These are phyloP conservation scores for Globisporangium okanoganense DNA, from an alignment of 352 stramenopile genomes.

Conservation along the genomic window DNA sequence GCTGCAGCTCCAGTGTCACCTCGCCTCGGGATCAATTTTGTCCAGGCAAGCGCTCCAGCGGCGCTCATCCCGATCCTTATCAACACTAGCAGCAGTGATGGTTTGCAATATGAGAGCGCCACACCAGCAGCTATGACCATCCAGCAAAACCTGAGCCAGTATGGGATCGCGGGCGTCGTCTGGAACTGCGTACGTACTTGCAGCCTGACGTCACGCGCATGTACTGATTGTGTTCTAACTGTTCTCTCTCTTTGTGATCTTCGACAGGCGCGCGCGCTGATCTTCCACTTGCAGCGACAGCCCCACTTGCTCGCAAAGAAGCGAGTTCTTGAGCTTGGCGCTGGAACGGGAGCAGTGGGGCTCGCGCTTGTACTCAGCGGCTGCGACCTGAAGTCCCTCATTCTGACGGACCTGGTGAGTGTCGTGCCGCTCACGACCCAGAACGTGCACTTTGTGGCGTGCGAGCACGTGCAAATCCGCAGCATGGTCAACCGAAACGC, in stretches of 20 bases:
- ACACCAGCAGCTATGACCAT: constrained; percentile 19
- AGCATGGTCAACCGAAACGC: constrained; percentile 15
- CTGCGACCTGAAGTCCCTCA: constrained; percentile 24
- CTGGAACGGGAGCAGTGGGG: constrained; percentile 49
- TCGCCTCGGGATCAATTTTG: constrained; percentile 53
- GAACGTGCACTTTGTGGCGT: constrained; percentile 28
- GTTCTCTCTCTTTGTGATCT: constrained; percentile 10
- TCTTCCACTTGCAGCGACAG: constrained; percentile 34
- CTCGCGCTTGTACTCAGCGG: constrained; percentile 18
- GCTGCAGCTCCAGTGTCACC: constrained; percentile 2
- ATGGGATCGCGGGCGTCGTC: constrained; percentile 65
- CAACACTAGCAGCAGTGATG: background rate
- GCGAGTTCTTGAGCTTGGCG: constrained; percentile 52
- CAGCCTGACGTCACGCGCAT: constrained; percentile 3
- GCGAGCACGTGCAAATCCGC: constrained; percentile 21
- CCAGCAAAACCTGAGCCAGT: constrained; percentile 36
- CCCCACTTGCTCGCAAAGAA: constrained; percentile 22
- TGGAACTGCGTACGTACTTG: constrained; percentile 60
- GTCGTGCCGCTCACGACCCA: constrained; percentile 39
- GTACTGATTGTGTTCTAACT: too few species aligned
- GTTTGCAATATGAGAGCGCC: background rate
- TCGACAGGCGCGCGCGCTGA: constrained; percentile 38
- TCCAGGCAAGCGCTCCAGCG: constrained; percentile 43
- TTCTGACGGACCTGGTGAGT: constrained; percentile 49
- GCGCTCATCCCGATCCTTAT: constrained; percentile 23